These are phyloP conservation scores for Tulasnella sp. DNA, from an alignment of 768 basidiomycete species.

Conservation along the genomic window DNA sequence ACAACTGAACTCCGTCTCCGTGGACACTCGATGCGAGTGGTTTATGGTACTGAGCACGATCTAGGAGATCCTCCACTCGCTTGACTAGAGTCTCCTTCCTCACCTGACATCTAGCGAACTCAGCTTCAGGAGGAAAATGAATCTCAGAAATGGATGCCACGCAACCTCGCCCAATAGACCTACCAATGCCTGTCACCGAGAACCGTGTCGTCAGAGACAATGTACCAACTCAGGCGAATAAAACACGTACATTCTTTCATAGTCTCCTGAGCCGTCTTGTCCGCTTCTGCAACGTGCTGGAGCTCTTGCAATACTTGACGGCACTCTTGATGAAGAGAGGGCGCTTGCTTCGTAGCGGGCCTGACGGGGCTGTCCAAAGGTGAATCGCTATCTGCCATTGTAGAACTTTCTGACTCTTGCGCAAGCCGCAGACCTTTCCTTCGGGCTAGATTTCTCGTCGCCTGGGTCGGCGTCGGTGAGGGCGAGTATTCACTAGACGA, in stretches of 20 bases:
- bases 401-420: background rate
- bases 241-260: background rate
- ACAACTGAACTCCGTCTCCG: background rate
- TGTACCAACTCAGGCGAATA: background rate
- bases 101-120: conserved; percentile 11
- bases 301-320: background rate
- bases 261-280: background rate
- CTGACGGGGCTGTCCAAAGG: background rate
- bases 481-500: background rate
- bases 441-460: background rate
- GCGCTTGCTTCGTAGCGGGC: background rate
- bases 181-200: background rate
- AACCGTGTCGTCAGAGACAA: background rate
- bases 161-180: background rate
- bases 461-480: background rate
- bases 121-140: background rate
- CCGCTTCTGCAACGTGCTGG: background rate
- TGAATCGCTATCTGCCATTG: background rate
- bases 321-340: background rate
- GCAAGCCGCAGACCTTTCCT: background rate
- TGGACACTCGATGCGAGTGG: background rate
- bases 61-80: conserved; percentile 12
- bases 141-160: background rate
- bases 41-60: background rate
- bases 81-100: conserved; percentile 9